Percentiles rank a stretch among this genome's conserved stretches.
These are phyloP conservation scores for Volvariella volvacea DNA, from an alignment of 1,284 basidiomycete genomes.

Conservation along the genomic window DNA sequence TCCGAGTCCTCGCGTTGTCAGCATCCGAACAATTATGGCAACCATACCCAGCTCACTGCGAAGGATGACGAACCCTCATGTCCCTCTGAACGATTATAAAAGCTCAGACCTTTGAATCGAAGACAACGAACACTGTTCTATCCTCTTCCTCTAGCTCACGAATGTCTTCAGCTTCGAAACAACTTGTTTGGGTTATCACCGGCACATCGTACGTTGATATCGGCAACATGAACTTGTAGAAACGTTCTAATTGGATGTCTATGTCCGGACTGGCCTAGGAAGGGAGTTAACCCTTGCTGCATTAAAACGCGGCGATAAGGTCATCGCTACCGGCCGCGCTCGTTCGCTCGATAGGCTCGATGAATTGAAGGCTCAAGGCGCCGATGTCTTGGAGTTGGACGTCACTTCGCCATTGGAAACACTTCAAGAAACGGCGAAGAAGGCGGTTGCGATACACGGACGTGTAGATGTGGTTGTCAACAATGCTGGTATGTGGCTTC, in stretches of 20 bases:
- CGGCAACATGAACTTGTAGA: too few relatives aligned
- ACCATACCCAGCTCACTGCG: too few relatives aligned
- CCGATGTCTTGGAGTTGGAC: slow-evolving; percentile 21
- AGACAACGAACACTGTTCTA: too few relatives aligned
- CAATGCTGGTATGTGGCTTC: slow-evolving; percentile 13
- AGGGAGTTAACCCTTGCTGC: slow-evolving; percentile 15
- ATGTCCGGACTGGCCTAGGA: too few relatives aligned
- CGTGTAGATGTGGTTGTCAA: slow-evolving; percentile 23
- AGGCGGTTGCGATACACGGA: slow-evolving; percentile 16
- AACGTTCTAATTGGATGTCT: too few relatives aligned
- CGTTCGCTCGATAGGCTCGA: slow-evolving; percentile 17
- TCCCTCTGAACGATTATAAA: too few relatives aligned
- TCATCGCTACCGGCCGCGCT: slow-evolving; percentile 23
- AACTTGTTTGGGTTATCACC: slow-evolving; percentile 23
- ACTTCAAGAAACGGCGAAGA: slow-evolving; percentile 15
- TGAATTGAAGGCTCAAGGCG: slow-evolving; percentile 19
- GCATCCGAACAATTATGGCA: too few relatives aligned
- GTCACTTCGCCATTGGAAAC: slow-evolving; percentile 19
- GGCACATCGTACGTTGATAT: slow-evolving; percentile 19
- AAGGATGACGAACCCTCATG: too few relatives aligned
- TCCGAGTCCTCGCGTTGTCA: too few relatives aligned
- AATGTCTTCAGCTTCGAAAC: slow-evolving; percentile 3
- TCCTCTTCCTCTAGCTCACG: too few relatives aligned
- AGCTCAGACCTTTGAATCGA: too few relatives aligned
- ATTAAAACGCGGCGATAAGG: slow-evolving; percentile 18